Evolutionary conservation across 345 rosid species (phyloP), one percentile per base, ranked within the genome.

Genomic region (Salix purpurea): DNA sequence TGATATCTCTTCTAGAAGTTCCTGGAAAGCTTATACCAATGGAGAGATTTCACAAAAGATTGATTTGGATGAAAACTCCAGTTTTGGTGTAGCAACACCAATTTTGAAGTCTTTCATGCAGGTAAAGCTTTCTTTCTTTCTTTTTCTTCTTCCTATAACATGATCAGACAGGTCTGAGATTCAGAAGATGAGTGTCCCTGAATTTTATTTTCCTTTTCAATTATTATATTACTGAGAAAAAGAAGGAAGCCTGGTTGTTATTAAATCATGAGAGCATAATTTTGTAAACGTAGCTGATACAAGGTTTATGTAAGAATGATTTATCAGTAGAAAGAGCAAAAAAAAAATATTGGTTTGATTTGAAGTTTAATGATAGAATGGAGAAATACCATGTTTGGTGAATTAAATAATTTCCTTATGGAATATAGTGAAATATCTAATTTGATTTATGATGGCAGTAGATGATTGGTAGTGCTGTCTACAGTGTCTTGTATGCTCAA

Each of bases 51-150:
- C 97, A 56, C 85, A 73, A 76, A 87, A 87, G 9, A 86, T 82
- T 77, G 90, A 92, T 83, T 83, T 89, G 81, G 94, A 88, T 46
- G 94, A 88, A 68, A 85, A 76, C 82, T 84, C 91, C 12, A 87
- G 91, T 85, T 90, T 90, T 67, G 88, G 96, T 28, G 97, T 91
- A 64, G 94, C 98, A 79, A 79, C 96, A n/a, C 97, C 97, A 46
- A 86, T 94, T 79, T 85, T 93, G 40, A 92, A 91, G 85, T 90
- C 99, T 67, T 91, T 96, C 84, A 92, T 96, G 97, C 97, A 93
- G 95, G 99, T 90, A 77, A 39, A 24, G 36, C 32, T 78, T 67
- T 32, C 24, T 69, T 75, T 71, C 52, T 28, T 26, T 75, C 16
- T 15, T 50, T 23, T 30, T 48, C 64, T 61, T 39, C 46, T 8